These are phyloP conservation scores for Boletus huronensis DNA, from an alignment of 768 basidiomycete genomes.

Conservation along the genomic window DNA sequence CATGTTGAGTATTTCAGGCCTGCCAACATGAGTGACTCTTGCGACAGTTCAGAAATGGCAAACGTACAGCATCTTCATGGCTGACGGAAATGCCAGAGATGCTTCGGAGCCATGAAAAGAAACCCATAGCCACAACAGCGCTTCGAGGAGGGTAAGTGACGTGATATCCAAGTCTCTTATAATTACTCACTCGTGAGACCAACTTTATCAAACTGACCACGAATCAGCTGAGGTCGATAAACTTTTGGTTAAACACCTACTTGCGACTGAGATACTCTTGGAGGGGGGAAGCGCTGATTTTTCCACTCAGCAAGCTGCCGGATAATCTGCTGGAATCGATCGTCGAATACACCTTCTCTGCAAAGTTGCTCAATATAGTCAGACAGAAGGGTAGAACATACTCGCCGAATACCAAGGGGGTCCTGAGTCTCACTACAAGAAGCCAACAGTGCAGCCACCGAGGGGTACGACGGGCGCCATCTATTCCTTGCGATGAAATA, in stretches of 20 bases:
- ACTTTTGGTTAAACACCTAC: slow-evolving; percentile 30
- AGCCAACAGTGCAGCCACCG: slow-evolving; percentile 47
- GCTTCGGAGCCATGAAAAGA: slow-evolving; percentile 74
- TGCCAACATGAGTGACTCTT: slow-evolving; percentile 30
- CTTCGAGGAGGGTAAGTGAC: slow-evolving; percentile 37
- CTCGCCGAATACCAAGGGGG: slow-evolving; percentile 59
- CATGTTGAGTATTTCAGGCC: slow-evolving; percentile 87
- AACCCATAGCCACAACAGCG: slow-evolving; percentile 77
- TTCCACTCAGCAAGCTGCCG: slow-evolving; percentile 64
- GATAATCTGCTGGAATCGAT: slow-evolving; percentile 54
- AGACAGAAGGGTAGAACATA: not conserved
- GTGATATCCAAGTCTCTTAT: not conserved
- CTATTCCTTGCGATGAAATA: slow-evolving; percentile 52
- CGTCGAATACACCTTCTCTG: slow-evolving; percentile 55
- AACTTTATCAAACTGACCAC: slow-evolving; percentile 75
- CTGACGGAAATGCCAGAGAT: slow-evolving; percentile 71
- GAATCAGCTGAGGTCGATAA: slow-evolving; percentile 11
- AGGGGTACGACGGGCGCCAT: slow-evolving; percentile 69
- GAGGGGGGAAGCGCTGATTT: slow-evolving; percentile 76
- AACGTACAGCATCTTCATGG: slow-evolving; percentile 72
- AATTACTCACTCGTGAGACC: slow-evolving; percentile 73
- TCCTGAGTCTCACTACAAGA: slow-evolving; percentile 53
- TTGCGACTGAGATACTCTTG: slow-evolving; percentile 80
- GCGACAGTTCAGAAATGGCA: not conserved
- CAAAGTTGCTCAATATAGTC: not conserved